These are phyloP conservation scores for Fusarium lyarnte DNA, from an alignment of 2,329 filamentous ascomycete species.

Conservation along the genomic window DNA sequence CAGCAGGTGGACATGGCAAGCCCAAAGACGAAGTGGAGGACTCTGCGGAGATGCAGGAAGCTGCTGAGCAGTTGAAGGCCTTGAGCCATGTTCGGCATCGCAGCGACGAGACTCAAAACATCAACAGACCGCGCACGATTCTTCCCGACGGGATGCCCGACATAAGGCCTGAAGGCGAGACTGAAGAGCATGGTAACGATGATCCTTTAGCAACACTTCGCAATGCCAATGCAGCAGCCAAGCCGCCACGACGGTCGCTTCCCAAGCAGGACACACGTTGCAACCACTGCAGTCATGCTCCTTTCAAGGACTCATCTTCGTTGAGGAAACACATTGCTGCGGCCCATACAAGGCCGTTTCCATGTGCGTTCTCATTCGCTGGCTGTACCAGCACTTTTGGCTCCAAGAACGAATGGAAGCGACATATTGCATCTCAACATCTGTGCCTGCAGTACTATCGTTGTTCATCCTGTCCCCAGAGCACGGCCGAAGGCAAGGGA, in stretches of 20 bases:
- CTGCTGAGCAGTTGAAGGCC: conserved; percentile 73
- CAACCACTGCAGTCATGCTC: conserved; percentile 68
- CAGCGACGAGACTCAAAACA: conserved; percentile 55
- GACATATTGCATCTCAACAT: conserved; percentile 91
- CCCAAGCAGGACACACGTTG: conserved; percentile 71
- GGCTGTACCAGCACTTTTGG: conserved; percentile 86
- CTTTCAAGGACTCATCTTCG: conserved; percentile 74
- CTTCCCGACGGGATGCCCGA: conserved; percentile 52
- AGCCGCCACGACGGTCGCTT: conserved; percentile 57
- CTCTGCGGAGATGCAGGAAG: conserved; percentile 75
- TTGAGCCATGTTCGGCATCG: conserved; percentile 69
- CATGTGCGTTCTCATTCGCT: conserved; percentile 86
- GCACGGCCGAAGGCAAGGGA: conserved; percentile 63
- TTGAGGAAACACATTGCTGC: conserved; percentile 74
- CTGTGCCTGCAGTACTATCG: conserved; percentile 74
- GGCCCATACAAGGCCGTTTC: conserved; percentile 78
- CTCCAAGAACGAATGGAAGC: conserved; percentile 98
- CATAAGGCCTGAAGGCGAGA: conserved; percentile 49
- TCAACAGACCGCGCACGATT: conserved; percentile 49
- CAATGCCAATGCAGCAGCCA: conserved; percentile 47
- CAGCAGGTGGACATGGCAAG: conserved; percentile 39
- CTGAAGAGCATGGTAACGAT: conserved; percentile 46
- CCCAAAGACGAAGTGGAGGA: conserved; percentile 60
- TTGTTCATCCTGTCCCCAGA: conserved; percentile 68
- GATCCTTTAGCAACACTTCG: conserved; percentile 33